Base-by-base conservation (phyloP, 1,284 basidiomycete species). In the Neonothopanus nambi region DNA sequence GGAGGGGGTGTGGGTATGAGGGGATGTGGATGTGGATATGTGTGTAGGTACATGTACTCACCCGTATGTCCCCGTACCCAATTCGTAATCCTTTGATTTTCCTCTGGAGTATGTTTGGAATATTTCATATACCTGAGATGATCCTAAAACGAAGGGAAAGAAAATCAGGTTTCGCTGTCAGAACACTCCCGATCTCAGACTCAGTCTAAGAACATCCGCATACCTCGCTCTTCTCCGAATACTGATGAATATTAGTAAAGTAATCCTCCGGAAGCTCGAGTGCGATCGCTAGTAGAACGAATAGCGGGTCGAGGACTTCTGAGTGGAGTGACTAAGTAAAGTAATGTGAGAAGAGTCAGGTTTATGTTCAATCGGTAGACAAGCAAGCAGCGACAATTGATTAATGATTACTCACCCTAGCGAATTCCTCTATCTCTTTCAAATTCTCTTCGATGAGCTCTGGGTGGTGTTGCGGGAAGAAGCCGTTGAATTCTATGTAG, bases 71-170 rank as follows among this genome's bases (percentile, higher is more conserved):
- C 79, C n/a, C 65, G 62, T 9, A 66, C 65, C 73, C 76, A 80
- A 44, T 75, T 65, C 37, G 70, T 64, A 39, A 79, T 58, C 57
- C 70, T 67, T 17, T 62, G 62, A 54, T 75, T 76, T 63, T 80
- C 73, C 61, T 77, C 76, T 0, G 70, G 67, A 7, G 71, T 68
- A 63, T 72, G 77, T 62, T 77, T 77, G 56, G 62, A 62, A 67
- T 81, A 82, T 63, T 79, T 74, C 79, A 82, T 82, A 70, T 80
- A 81, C n/a, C n/a, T n/a, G n/a, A n/a, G n/a, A n/a, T n/a, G n/a
- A n/a, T n/a, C n/a, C n/a, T n/a, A n/a, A n/a, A n/a, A n/a, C n/a
- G n/a, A n/a, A n/a, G n/a, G n/a, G n/a, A 9, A 80, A 71, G 21
- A 81, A 68, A 60, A n/a, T n/a, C n/a, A n/a, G n/a, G n/a, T n/a